These are phyloP conservation scores for Suhomyces panamericanus DNA, from an alignment of 1,139 yeast genomes.

Conservation along the genomic window DNA sequence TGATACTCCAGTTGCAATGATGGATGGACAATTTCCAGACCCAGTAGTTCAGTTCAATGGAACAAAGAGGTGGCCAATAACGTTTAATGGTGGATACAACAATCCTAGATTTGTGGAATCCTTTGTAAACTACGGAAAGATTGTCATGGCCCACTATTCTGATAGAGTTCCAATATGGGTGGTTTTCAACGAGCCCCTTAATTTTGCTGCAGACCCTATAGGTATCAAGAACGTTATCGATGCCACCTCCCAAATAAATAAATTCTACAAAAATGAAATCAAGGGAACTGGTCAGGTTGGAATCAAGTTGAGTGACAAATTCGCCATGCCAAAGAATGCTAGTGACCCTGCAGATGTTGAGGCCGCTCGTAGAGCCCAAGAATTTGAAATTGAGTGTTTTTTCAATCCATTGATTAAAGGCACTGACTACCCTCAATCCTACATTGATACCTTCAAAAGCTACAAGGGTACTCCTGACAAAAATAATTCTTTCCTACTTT, in stretches of 20 bases:
- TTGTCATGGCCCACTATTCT: slow-evolving; percentile 31
- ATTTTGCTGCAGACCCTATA: slow-evolving; percentile 19
- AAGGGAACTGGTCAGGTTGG: slow-evolving; percentile 28
- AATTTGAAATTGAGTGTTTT: slow-evolving; percentile 28
- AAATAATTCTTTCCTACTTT: slow-evolving; percentile 18
- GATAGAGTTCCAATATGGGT: slow-evolving; percentile 37
- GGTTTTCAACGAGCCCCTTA: slow-evolving; percentile 35
- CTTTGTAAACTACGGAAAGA: slow-evolving; percentile 32
- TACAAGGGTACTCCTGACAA: slow-evolving; percentile 5
- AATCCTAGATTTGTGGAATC: slow-evolving; percentile 29
- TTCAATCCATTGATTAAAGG: slow-evolving; percentile 35
- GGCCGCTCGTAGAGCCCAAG: slow-evolving; percentile 31
- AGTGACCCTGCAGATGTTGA: slow-evolving; percentile 19
- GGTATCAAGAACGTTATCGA: slow-evolving; percentile 30
- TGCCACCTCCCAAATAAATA: slow-evolving; percentile 30
- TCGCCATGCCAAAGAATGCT: slow-evolving; percentile 23
- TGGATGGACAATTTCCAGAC: not conserved
- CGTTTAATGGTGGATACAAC: slow-evolving; percentile 27
- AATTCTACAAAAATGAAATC: slow-evolving; percentile 29
- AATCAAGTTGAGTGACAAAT: slow-evolving; percentile 21
- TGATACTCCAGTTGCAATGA: slow-evolving; percentile 27
- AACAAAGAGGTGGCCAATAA: slow-evolving; percentile 8
- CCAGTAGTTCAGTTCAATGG: not conserved
- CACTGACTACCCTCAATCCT: slow-evolving; percentile 29
- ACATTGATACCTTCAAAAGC: slow-evolving; percentile 23